Percentiles rank a stretch among this genome's conserved stretches.
phyloP scores from a whole-genome alignment of 805 yeast species.

The Cyberlindnera mississippiensis region DNA sequence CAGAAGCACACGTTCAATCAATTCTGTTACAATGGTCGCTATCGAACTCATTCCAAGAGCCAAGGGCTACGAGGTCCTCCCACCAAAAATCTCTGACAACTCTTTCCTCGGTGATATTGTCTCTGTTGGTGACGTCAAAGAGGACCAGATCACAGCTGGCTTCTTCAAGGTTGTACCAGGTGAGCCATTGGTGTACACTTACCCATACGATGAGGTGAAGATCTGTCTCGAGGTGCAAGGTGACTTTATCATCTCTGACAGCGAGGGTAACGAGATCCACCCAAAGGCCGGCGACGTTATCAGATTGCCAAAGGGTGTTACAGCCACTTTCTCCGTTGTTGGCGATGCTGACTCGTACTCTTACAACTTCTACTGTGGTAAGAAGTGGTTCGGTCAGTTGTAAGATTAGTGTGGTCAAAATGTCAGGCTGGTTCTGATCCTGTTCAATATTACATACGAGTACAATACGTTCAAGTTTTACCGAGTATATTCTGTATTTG shows the following conservation, averaged over 20 bases:
- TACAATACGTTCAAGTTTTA: no score
- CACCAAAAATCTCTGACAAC: conserved; percentile 61
- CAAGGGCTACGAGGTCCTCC: conserved; percentile 52
- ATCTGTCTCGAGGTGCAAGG: conserved; percentile 61
- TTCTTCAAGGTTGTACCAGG: conserved; percentile 70
- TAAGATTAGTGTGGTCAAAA: neutral
- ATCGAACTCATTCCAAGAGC: conserved; percentile 48
- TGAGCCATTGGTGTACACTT: conserved; percentile 60
- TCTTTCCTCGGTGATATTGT: conserved; percentile 63
- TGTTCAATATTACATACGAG: neutral
- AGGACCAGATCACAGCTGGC: conserved; percentile 57
- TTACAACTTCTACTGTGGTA: conserved; percentile 29
- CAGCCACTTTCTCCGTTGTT: conserved; percentile 57
- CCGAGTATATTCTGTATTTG: no score
- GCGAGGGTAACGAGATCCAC: conserved; percentile 54
- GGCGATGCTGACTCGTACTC: conserved; percentile 59
- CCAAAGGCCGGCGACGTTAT: conserved; percentile 65
- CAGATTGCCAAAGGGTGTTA: conserved; percentile 63
- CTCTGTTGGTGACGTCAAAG: conserved; percentile 54
- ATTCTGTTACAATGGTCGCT: conserved; percentile 38
- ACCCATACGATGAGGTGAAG: conserved; percentile 65
- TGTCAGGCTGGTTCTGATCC: neutral
- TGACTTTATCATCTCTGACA: conserved; percentile 57
- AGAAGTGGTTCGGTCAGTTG: conserved; percentile 13
- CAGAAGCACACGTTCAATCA: no score